Conservation (phyloP, 2,329 filamentous ascomycete genomes). For the Claviceps arundinis region DNA sequence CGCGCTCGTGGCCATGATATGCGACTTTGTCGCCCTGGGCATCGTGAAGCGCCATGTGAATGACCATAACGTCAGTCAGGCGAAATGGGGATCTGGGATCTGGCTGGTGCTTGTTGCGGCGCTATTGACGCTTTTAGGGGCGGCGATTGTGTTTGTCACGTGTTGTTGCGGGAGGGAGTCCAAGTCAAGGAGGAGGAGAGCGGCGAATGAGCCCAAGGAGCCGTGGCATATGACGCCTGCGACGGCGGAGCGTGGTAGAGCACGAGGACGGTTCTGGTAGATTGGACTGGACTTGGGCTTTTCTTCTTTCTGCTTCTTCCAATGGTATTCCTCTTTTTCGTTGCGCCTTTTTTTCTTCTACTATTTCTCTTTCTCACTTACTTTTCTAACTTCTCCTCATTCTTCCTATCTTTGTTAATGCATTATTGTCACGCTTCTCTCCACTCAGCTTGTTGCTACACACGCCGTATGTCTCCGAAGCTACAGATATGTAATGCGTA, state of each 20-base stretch:
- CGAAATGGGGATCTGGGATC: conserved; percentile 39
- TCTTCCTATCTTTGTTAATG: no score
- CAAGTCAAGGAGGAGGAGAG: conserved; percentile 20
- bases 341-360: background rate
- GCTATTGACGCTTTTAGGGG: conserved; percentile 40
- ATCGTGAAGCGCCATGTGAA: conserved; percentile 42
- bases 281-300: background rate
- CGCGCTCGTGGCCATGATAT: conserved; percentile 33
- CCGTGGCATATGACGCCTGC: conserved; percentile 9
- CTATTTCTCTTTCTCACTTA: no score
- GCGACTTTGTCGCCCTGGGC: conserved; percentile 45
- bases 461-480: no score
- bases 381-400: no score
- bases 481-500: no score
- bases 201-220: conserved; percentile 13
- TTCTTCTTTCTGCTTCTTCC: background rate
- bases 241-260: background rate
- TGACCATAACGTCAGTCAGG: conserved; percentile 29
- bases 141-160: conserved; percentile 44
- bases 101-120: conserved; percentile 47
- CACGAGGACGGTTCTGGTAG: conserved; percentile 10
- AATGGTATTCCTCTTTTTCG: background rate
- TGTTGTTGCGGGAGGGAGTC: conserved; percentile 34
- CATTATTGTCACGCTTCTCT: no score
- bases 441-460: no score